A percentile compares a stretch with the other conserved stretches of the same genome.
Evolutionary conservation across 768 basidiomycete species (phyloP).

Genomic region (Phanerodontia chrysosporium): DNA sequence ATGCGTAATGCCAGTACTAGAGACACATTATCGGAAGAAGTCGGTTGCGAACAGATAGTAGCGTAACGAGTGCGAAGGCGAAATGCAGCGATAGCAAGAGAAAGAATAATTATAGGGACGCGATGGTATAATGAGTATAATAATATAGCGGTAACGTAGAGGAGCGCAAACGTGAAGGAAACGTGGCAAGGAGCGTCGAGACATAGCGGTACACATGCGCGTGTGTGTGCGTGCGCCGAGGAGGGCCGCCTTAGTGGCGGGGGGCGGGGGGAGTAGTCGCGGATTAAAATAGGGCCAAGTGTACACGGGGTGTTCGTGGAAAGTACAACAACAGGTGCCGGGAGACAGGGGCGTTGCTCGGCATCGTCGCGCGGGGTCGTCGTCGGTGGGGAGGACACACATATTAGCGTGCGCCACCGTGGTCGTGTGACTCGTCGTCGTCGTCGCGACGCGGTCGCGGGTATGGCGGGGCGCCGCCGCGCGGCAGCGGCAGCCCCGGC

Average conservation of each 20-base stretch:
- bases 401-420: constrained; percentile 9
- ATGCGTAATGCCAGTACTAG: not conserved
- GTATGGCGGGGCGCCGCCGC: not conserved
- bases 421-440: constrained; percentile 7
- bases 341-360: too few species aligned
- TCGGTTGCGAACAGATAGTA: not conserved
- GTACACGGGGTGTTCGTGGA: constrained; percentile 6
- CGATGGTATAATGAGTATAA: not conserved
- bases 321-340: constrained; percentile 14
- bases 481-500: not conserved
- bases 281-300: not conserved
- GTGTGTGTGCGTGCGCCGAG: not conserved
- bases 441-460: constrained; percentile 1
- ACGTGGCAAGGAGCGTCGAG: constrained; percentile 1
- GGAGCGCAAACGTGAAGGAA: not conserved
- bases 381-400: constrained; percentile 1
- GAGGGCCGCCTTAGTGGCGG: not conserved
- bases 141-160: not conserved
- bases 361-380: constrained; percentile 3
- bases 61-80: not conserved
- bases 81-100: constrained; percentile 1
- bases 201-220: constrained; percentile 4
- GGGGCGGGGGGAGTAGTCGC: not conserved
- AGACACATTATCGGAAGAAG: not conserved
- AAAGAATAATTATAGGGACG: not conserved